phyloP scores from a whole-genome alignment of 2,329 filamentous ascomycete species.

The Alternaria sp. region DNA sequence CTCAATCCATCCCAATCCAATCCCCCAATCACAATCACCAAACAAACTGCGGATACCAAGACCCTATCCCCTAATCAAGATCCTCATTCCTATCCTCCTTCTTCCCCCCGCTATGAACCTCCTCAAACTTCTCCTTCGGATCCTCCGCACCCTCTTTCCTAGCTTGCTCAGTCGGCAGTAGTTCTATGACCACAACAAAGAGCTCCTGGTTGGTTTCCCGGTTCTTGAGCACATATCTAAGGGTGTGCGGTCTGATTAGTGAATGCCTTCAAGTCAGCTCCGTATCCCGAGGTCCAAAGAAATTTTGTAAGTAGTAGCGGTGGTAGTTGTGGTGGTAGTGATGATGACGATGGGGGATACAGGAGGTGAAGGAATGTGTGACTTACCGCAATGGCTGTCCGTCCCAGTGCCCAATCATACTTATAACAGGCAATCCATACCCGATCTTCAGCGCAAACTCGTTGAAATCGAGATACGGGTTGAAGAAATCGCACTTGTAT shows the following conservation, averaged over 20 bases:
- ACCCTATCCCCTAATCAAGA: conserved; percentile 17
- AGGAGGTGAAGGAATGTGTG: background rate
- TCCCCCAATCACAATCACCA: background rate
- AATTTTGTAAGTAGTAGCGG: background rate
- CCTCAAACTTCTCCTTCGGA: conserved; percentile 33
- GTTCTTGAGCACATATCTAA: conserved; percentile 93
- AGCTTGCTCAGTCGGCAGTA: conserved; percentile 71
- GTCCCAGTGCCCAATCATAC: conserved; percentile 80
- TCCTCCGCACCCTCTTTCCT: conserved; percentile 31
- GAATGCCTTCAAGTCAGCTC: conserved; percentile 16
- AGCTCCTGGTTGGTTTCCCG: conserved; percentile 74
- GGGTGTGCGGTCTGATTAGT: conserved; percentile 72
- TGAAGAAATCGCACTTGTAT: conserved; percentile 80
- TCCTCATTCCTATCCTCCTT: conserved; percentile 25
- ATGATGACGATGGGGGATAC: background rate
- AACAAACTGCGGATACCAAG: background rate
- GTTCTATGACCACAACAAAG: conserved; percentile 79
- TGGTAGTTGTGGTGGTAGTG: background rate
- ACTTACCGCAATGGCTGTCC: conserved; percentile 74
- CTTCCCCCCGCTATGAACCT: conserved; percentile 23
- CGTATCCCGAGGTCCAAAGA: conserved; percentile 7
- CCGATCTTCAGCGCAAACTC: conserved; percentile 68
- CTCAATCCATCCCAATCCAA: background rate
- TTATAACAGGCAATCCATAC: conserved; percentile 70
- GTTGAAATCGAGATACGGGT: conserved; percentile 89